Percentiles rank a stretch among this genome's conserved stretches.
Evolutionary conservation across 1,284 basidiomycete species (phyloP).

Genomic region (Mixia osmundae): DNA sequence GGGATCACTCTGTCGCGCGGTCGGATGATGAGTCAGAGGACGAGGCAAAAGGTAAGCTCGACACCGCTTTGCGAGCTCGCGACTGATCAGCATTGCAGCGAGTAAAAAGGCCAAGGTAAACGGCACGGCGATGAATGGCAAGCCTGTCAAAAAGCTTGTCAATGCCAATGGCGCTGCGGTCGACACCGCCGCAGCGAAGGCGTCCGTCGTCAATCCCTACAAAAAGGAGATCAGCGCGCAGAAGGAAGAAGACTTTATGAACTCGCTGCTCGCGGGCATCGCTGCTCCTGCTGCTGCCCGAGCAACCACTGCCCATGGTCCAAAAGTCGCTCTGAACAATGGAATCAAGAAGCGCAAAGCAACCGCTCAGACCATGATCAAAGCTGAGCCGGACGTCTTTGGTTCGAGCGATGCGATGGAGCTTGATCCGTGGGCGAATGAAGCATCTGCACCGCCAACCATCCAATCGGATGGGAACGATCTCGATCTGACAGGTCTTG

Average conservation of each 20-base stretch:
- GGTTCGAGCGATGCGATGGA: neutral
- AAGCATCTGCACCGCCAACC: neutral
- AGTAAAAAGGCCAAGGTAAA: conserved; percentile 10
- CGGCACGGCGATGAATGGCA: conserved; percentile 9
- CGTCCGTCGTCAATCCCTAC: conserved; percentile 22
- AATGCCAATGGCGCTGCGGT: conserved; percentile 2
- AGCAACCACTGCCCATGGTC: conserved; percentile 8
- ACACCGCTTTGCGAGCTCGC: neutral
- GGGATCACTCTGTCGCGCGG: conserved; percentile 25
- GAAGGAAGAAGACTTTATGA: conserved; percentile 70
- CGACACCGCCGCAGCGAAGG: conserved; percentile 7
- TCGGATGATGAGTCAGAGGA: conserved; percentile 26
- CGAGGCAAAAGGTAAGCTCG: conserved; percentile 8
- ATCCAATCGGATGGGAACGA: conserved; percentile 18
- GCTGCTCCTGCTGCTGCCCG: conserved; percentile 26
- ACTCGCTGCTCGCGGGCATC: conserved; percentile 41
- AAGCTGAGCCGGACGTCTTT: conserved; percentile 3
- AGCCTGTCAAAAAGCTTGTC: conserved; percentile 11
- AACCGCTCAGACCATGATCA: conserved; percentile 1
- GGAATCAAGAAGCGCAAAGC: conserved; percentile 1
- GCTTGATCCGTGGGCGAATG: neutral
- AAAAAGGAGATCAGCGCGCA: conserved; percentile 25
- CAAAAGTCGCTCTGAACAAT: neutral
- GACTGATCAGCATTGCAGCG: conserved; percentile 1
- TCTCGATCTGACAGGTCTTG: too few relatives aligned